These are phyloP conservation scores for Mallotus repandus DNA, from an alignment of 441 rosid genomes.

Conservation along the genomic window DNA sequence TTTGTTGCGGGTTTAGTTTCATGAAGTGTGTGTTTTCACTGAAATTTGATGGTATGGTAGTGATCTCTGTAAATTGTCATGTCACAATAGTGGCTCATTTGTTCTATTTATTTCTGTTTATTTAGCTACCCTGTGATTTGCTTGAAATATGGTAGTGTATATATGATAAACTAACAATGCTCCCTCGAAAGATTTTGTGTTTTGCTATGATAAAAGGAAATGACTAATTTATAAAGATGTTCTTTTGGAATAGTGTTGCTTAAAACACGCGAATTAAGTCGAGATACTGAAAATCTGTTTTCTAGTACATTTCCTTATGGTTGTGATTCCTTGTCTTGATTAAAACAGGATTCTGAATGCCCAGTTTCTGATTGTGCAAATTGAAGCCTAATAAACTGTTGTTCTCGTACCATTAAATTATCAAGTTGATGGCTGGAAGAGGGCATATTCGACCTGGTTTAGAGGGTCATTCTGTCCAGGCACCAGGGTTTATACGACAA, in stretches of 20 bases:
- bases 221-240: not conserved
- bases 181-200: too few relatives aligned
- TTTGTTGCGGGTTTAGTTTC: not conserved
- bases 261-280: not conserved
- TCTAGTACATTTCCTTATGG: not conserved
- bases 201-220: not conserved
- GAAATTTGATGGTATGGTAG: not conserved
- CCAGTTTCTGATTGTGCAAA: slow-evolving; percentile 10
- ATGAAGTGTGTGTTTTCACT: not conserved
- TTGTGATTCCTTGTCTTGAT: not conserved
- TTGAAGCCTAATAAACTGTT: slow-evolving; percentile 5
- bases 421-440: slow-evolving; percentile 42
- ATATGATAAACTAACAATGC: too few relatives aligned
- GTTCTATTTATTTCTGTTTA: not conserved
- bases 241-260: not conserved
- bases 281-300: not conserved
- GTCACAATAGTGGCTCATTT: not conserved
- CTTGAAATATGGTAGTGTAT: not conserved
- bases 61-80: not conserved
- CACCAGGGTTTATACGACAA: slow-evolving; percentile 43
- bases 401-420: slow-evolving; percentile 15
- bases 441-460: slow-evolving; percentile 31
- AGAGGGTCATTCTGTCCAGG: slow-evolving; percentile 36
- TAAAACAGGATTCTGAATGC: slow-evolving; percentile 10
- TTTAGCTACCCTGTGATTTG: not conserved